Base-by-base conservation (phyloP, 2,329 filamentous ascomycete species). In the Ilyonectria mors-panacis region DNA sequence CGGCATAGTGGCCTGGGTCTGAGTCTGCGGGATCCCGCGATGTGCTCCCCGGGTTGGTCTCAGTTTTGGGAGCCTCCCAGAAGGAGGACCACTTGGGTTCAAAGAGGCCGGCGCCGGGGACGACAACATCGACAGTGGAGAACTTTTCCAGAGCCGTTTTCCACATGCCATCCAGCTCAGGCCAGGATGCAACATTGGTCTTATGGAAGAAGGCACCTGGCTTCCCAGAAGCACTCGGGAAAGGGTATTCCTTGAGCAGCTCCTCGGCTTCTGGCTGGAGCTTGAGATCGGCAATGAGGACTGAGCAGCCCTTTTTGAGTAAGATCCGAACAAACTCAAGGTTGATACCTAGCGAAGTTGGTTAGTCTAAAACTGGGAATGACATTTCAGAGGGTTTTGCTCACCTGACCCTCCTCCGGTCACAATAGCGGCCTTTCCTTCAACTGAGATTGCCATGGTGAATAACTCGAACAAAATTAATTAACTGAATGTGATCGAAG, bases 131-230 rank as follows among this genome's bases (percentile, higher is more conserved):
- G 50, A 82, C 55, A 6, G 54, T 72, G 3, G 73, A 67, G 65
- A 82, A 81, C 47, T 66, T 62, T 2, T 69, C 55, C 6, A 80
- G 60, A 3, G 77, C 74, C 2, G 60, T 65, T n/a, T 70, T 59
- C 76, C 78, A 81, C 58, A 81, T 75, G 7, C 65, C 54, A 2
- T 62, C 69, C 8, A 82, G 73, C 51, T 82, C 73, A 3, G 77
- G 69, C 81, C 80, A 83, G 23, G 79, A 80, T 21, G 75, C 63
- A 15, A 83, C 77, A 58, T 83, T 77, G 4, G 79, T 81, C 63
- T 74, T 63, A 50, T 82, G 78, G 70, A 82, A 83, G 39, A 79
- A 56, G 35, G 73, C 75, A 0, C 75, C 76, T 0, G 78, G 73
- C 35, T 67, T 72, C 21, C 68, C 65, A 8, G 59, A 47, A 9